Conservation (phyloP, 257 asterid genomes). For the Plectranthus barbatus region DNA sequence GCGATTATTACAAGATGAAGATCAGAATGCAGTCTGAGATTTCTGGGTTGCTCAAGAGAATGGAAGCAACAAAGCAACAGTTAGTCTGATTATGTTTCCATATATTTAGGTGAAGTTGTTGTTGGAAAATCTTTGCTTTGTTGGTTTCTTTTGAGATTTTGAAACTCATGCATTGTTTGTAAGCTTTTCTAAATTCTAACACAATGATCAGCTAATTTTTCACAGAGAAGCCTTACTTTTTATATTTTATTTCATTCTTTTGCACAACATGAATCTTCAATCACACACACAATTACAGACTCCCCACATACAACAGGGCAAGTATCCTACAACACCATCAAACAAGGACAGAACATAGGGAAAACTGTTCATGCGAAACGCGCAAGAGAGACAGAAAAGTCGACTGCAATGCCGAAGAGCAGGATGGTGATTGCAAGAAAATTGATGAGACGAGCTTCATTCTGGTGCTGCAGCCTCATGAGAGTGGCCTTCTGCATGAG, state of each 20-base stretch:
- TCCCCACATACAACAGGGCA: background rate
- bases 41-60: constrained; percentile 80
- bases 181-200: background rate
- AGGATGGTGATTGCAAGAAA: constrained; percentile 54
- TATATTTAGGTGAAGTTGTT: too few relatives aligned
- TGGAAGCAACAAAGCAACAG: constrained; percentile 83
- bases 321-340: constrained; percentile 4
- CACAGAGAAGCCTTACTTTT: background rate
- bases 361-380: constrained; percentile 23
- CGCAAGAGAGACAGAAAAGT: constrained; percentile 50
- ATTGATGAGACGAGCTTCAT: constrained; percentile 45
- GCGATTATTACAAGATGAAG: constrained; percentile 81
- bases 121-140: background rate
- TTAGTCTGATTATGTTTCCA: constrained; percentile 35
- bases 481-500: constrained; percentile 52
- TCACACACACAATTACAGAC: background rate
- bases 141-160: background rate
- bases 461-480: constrained; percentile 20
- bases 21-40: constrained; percentile 81
- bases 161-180: constrained; percentile 3
- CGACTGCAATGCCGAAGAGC: constrained; percentile 59
- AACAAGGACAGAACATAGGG: background rate
- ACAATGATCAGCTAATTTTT: background rate
- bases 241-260: background rate
- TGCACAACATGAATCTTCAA: background rate